These are phyloP conservation scores for Suhomyces canberraensis DNA, from an alignment of 805 yeast species.

Conservation along the genomic window DNA sequence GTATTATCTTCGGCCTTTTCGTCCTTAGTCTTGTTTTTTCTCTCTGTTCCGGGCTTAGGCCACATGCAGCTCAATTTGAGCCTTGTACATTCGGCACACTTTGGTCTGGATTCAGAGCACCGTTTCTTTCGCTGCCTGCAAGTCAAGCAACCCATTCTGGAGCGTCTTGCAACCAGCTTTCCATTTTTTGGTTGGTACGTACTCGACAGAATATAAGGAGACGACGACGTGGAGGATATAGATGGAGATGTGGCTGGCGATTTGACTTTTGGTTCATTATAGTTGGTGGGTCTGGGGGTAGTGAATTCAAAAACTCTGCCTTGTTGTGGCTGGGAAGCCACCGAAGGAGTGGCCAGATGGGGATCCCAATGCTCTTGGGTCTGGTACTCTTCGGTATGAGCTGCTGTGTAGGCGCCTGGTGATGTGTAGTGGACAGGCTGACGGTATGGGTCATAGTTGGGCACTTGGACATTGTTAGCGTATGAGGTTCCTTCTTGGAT, in stretches of 20 bases:
- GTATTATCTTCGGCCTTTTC: slow-evolving; percentile 48
- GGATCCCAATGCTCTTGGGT: slow-evolving; percentile 1
- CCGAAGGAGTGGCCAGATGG: neutral
- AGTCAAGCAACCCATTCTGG: slow-evolving; percentile 73
- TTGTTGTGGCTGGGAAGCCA: neutral
- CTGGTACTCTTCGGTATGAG: neutral
- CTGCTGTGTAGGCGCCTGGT: neutral
- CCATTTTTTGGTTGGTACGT: slow-evolving; percentile 1
- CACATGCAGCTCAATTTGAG: slow-evolving; percentile 64
- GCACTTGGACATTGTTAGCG: neutral
- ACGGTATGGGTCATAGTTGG: neutral
- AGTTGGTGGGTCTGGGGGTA: neutral
- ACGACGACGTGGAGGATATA: slow-evolving; percentile 1
- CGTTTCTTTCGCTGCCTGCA: slow-evolving; percentile 76
- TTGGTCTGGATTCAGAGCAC: slow-evolving; percentile 70
- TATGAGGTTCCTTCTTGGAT: neutral
- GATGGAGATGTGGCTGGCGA: neutral
- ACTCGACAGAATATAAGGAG: neutral
- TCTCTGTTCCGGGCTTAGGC: slow-evolving; percentile 71
- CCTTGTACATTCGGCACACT: slow-evolving; percentile 65
- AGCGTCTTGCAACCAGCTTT: slow-evolving; percentile 40
- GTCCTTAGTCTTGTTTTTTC: slow-evolving; percentile 54
- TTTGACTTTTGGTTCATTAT: neutral
- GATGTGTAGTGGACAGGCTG: neutral
- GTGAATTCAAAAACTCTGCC: neutral